Base-by-base conservation (phyloP, 1,284 basidiomycete species). In the Ganoderma resinaceum region DNA sequence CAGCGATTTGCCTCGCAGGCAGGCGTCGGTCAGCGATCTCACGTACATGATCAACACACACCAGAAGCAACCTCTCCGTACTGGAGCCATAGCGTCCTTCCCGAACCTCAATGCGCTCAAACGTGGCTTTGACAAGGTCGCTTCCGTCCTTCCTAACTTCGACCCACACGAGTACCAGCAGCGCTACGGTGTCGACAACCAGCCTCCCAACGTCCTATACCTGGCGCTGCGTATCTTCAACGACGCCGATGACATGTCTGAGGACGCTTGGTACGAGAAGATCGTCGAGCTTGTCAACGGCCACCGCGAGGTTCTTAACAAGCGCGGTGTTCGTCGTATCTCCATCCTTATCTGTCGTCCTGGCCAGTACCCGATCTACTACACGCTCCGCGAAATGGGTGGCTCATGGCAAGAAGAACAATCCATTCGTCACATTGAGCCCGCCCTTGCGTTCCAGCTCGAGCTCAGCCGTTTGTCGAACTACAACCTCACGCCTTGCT, bases 351-450 rank as follows among this genome's bases (percentile, higher is more conserved):
- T 99, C 75, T 99, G 97, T 84, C 91, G 95, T 71, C 91, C 89
- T 66, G 94, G 94, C 67, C 89, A 94, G 78, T 99, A 99, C 81
- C 98, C 98, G 9, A 91, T 94, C 78, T 99, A 97, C 86, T 95
- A 93, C 84, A 99, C 98, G 59, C 84, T 99, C 58, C 94, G 98
- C 70, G 88, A 91, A 67, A 86, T 88, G 76, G 84, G 89, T 61
- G 92, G 90, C 33, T 79, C 80, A 20, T 99, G 98, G 98, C 88
- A 86, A 70, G 98, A 99, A 86, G 96, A 99, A 81, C 91, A 95
- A 79, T 92, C 96, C 14, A 98, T 99, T 79, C 93, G 97, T 80
- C 98, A 99, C 85, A 96, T 99, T 72, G 98, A 99, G 80, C 98
- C 98, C 35, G 98, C 98, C 46, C 87, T 99, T 62, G 98, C 98